Conservation (phyloP, 140 eudicot species). For the Erigeron philadelphicus region DNA sequence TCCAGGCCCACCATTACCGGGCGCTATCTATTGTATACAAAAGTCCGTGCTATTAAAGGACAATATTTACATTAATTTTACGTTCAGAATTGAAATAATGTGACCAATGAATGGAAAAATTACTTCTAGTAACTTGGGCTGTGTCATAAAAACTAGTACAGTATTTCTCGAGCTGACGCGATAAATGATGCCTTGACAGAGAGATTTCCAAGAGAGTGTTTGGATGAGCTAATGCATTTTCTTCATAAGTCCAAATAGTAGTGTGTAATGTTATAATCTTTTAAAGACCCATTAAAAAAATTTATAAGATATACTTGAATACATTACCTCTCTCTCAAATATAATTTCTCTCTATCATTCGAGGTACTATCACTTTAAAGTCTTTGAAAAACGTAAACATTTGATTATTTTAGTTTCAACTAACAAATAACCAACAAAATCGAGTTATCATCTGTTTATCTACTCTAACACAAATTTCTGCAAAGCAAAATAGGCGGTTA, state of each 20-base stretch:
- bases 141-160: no score
- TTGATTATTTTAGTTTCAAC: neutral
- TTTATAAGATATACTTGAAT: neutral
- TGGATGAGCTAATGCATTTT: neutral
- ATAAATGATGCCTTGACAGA: constrained; percentile 22
- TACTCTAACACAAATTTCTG: neutral
- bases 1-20: no score
- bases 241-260: neutral
- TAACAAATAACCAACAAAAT: neutral
- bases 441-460: constrained; percentile 10
- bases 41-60: no score
- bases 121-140: no score
- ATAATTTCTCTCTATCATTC: no score
- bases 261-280: neutral
- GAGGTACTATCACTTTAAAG: neutral
- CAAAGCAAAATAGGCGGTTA: neutral
- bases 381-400: neutral
- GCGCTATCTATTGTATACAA: no score
- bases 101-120: no score
- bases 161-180: no score
- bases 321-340: no score
- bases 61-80: no score
- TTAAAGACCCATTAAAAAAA: no score
- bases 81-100: no score
- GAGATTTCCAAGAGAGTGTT: constrained; percentile 21